Percentiles rank a stretch among this genome's conserved stretches.
phyloP scores from a whole-genome alignment of 1,139 yeast species.

The Taiozyma sp. region DNA sequence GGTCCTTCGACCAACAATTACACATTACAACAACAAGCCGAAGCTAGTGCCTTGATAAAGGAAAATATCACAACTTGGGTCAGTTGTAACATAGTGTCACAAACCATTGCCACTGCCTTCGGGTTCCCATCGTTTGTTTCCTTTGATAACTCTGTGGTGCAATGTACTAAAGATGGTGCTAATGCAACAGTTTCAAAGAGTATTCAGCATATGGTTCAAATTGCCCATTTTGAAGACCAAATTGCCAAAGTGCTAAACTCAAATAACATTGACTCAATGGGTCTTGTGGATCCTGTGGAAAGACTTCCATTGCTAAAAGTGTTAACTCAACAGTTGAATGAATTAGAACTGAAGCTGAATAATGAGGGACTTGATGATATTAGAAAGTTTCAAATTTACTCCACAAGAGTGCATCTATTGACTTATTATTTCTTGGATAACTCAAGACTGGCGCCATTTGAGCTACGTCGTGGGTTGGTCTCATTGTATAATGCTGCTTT shows the following conservation, averaged over 20 bases:
- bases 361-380: conserved; percentile 52
- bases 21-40: conserved; percentile 22
- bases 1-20: conserved; percentile 50
- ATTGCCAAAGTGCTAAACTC: conserved; percentile 74
- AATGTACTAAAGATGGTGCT: conserved; percentile 36
- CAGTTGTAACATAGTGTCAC: conserved; percentile 86
- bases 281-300: conserved; percentile 60
- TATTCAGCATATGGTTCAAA: conserved; percentile 70
- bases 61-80: conserved; percentile 92
- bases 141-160: conserved; percentile 70
- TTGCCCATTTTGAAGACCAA: conserved; percentile 84
- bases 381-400: conserved; percentile 61
- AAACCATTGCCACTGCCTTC: conserved; percentile 84
- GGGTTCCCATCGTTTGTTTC: conserved; percentile 93
- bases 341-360: conserved; percentile 52
- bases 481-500: conserved; percentile 77
- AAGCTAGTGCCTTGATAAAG: conserved; percentile 26
- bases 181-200: conserved; percentile 44
- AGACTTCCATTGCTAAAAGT: conserved; percentile 71
- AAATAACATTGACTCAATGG: conserved; percentile 64
- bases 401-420: conserved; percentile 73
- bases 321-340: conserved; percentile 67
- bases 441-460: conserved; percentile 33
- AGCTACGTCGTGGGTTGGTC: conserved; percentile 69
- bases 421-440: conserved; percentile 80